Evolutionary conservation across 805 yeast species (phyloP).

Genomic region (Kodamaea lidongshanica): DNA sequence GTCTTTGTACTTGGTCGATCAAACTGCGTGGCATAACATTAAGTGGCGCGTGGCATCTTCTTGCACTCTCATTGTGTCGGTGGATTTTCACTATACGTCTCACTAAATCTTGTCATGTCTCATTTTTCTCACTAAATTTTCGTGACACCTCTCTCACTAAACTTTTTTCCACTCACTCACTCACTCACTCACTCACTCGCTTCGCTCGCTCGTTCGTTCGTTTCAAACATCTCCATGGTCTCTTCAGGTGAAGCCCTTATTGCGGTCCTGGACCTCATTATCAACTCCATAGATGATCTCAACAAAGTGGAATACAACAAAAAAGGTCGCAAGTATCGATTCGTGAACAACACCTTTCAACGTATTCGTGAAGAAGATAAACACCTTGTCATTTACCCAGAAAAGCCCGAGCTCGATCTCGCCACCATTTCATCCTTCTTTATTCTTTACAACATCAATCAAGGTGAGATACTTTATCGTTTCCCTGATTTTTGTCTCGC

Average conservation of each 20-base stretch:
- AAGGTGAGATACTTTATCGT: constrained; percentile 31
- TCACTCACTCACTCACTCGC: too few relatives aligned
- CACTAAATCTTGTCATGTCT: too few relatives aligned
- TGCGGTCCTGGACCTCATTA: constrained; percentile 29
- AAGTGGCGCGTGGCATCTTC: too few relatives aligned
- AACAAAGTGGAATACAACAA: constrained; percentile 32
- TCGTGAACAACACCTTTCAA: constrained; percentile 43
- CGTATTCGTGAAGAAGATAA: constrained; percentile 45
- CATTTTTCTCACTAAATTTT: too few relatives aligned
- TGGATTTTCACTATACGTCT: too few relatives aligned
- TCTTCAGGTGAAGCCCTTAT: constrained; percentile 30
- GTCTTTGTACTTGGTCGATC: too few relatives aligned
- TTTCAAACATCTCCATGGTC: constrained; percentile 10
- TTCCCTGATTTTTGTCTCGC: constrained; percentile 40
- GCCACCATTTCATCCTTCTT: constrained; percentile 40
- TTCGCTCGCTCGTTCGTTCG: too few relatives aligned
- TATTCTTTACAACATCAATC: constrained; percentile 31
- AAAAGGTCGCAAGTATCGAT: constrained; percentile 45
- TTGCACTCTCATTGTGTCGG: too few relatives aligned
- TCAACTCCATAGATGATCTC: constrained; percentile 28
- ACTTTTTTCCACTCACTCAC: too few relatives aligned
- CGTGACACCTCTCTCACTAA: too few relatives aligned
- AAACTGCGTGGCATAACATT: too few relatives aligned
- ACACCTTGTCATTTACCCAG: constrained; percentile 37
- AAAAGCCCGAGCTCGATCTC: constrained; percentile 21